Percentiles rank a stretch among this genome's conserved stretches.
Evolutionary conservation across 1,284 basidiomycete genomes (phyloP).

Genomic region (Ceratobasidium sp.): DNA sequence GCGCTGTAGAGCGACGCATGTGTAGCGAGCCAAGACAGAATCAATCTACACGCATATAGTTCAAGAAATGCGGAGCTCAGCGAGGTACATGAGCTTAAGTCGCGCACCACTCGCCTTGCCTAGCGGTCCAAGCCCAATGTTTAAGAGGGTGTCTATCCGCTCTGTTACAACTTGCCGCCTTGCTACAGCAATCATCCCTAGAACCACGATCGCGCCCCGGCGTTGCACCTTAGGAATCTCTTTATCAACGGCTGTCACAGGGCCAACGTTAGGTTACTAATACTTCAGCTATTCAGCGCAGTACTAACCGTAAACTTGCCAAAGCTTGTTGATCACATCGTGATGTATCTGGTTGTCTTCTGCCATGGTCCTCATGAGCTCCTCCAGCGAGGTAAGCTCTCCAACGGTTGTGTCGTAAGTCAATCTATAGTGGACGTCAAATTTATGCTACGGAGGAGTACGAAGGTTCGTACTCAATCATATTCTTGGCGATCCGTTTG

Average conservation of each 20-base stretch:
- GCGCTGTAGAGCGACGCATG: slow-evolving; percentile 91
- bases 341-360: slow-evolving; percentile 81
- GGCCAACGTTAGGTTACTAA: neutral
- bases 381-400: slow-evolving; percentile 94
- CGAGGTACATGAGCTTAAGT: neutral
- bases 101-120: slow-evolving; percentile 73
- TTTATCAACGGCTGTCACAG: slow-evolving; percentile 69
- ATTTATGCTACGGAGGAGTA: slow-evolving; percentile 11
- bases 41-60: slow-evolving; percentile 67
- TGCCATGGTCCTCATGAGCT: slow-evolving; percentile 96
- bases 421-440: slow-evolving; percentile 61
- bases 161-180: slow-evolving; percentile 87
- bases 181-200: slow-evolving; percentile 95
- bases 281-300: neutral
- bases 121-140: slow-evolving; percentile 85
- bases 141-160: slow-evolving; percentile 85
- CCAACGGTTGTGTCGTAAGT: slow-evolving; percentile 93
- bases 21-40: slow-evolving; percentile 90
- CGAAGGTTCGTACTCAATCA: slow-evolving; percentile 83
- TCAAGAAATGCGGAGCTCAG: neutral
- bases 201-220: slow-evolving; percentile 91
- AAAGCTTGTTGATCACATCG: slow-evolving; percentile 90
- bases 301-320: slow-evolving; percentile 91
- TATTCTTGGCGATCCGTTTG: slow-evolving; percentile 96
- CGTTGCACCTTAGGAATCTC: slow-evolving; percentile 84